Base-by-base conservation (phyloP, 2,329 filamentous ascomycete genomes). In the Fusarium buharicum region DNA sequence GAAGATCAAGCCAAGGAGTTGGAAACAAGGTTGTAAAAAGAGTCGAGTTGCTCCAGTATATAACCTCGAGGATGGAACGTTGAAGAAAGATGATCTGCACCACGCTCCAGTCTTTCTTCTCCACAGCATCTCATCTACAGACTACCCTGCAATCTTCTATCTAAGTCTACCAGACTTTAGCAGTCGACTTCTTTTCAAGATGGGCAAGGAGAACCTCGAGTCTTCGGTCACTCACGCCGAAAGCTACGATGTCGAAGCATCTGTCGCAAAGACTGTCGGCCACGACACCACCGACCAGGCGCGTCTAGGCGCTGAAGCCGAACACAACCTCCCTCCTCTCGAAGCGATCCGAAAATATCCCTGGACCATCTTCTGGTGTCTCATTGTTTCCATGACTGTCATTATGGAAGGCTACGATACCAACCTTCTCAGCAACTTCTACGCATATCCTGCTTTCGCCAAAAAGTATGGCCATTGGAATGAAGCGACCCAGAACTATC, bases 331-430 rank as follows among this genome's bases (percentile, higher is more conserved):
- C 2, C 62, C 66, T 7, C 52, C 71, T 13, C 43, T 62, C 4
- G 62, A 73, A 20, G 74, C 74, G 3, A 57, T 76, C 10, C 56
- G 64, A 1, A 58, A 63, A 30, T 75, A 76, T 54, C 75, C 71
- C 20, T 71, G 73, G 68, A 77, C 77, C 4, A 70, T 78, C 30
- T 55, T 72, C n/a, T 78, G 76, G 76, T 75, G 73, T 17, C 58
- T 77, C 3, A 41, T 75, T 8, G 63, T 78, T 6, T 75, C 75
- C 20, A 70, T 72, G 41, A 73, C 74, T 9, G 74, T 80, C 44
- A 73, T 81, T 59, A 80, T 80, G 78, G 78, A 80, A 34, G 78
- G 75, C n/a, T 77, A 77, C 47, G 75, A 77, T 17, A 74, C 71
- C 4, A 74, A 71, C 16, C 59, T 77, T 0, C 70, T 79, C 10